Percentiles rank a stretch among this genome's conserved stretches.
Conservation (phyloP, 1,284 basidiomycete genomes). For the Ceratobasidium sp. region DNA sequence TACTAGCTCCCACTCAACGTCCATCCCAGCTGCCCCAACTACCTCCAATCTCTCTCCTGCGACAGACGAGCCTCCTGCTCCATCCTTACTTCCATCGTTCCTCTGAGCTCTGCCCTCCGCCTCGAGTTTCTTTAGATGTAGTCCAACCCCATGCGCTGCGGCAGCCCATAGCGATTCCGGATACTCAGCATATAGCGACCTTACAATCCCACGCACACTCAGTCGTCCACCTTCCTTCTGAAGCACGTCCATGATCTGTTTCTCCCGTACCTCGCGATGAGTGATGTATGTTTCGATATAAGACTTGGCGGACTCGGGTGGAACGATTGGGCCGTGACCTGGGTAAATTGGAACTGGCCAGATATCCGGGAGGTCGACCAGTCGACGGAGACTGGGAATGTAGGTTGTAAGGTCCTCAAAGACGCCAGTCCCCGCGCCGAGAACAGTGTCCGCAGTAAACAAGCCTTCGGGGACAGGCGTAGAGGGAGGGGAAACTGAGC, state of each 20-base stretch:
- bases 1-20: slow-evolving; percentile 29
- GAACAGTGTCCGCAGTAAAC: slow-evolving; percentile 91
- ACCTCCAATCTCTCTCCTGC: slow-evolving; percentile 21
- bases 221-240: slow-evolving; percentile 63
- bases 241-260: slow-evolving; percentile 78
- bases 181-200: slow-evolving; percentile 75
- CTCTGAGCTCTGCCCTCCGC: slow-evolving; percentile 69
- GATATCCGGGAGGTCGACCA: slow-evolving; percentile 63
- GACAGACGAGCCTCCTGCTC: not conserved
- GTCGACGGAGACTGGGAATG: slow-evolving; percentile 74
- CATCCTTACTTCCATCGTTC: not conserved
- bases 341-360: slow-evolving; percentile 72
- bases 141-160: slow-evolving; percentile 75
- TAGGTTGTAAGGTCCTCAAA: slow-evolving; percentile 89
- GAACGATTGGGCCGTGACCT: slow-evolving; percentile 86
- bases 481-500: slow-evolving; percentile 48
- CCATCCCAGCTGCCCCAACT: slow-evolving; percentile 33
- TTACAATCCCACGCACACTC: slow-evolving; percentile 72
- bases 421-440: slow-evolving; percentile 91
- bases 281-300: slow-evolving; percentile 79
- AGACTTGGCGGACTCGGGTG: slow-evolving; percentile 65
- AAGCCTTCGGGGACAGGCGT: slow-evolving; percentile 69
- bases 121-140: slow-evolving; percentile 83
- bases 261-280: slow-evolving; percentile 86
- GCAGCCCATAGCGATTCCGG: slow-evolving; percentile 79